A percentile compares a stretch with the other conserved stretches of the same genome.
These are phyloP conservation scores for Metschnikowia kofuensis DNA, from an alignment of 805 yeast genomes.

Conservation along the genomic window DNA sequence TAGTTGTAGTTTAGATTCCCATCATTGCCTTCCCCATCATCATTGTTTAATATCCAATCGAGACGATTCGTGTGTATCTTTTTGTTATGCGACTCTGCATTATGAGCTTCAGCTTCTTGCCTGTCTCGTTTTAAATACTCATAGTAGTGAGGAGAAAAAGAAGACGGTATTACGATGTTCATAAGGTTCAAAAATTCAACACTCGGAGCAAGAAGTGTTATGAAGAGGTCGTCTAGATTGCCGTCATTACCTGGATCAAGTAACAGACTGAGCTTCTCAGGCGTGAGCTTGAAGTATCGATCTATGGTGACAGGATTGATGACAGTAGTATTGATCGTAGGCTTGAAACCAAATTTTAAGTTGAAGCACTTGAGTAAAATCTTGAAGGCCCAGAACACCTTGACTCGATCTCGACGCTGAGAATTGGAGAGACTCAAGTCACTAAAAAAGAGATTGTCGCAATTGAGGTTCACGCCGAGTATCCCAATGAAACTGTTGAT, in stretches of 20 bases:
- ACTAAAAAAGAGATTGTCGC: slow-evolving; percentile 42
- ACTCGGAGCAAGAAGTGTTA: slow-evolving; percentile 38
- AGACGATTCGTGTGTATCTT: slow-evolving; percentile 21
- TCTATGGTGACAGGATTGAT: slow-evolving; percentile 47
- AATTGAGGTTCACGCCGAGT: slow-evolving; percentile 41
- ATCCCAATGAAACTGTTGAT: slow-evolving; percentile 44
- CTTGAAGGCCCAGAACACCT: slow-evolving; percentile 47
- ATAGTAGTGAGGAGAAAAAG: slow-evolving; percentile 45
- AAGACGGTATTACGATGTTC: slow-evolving; percentile 45
- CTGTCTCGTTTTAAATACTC: slow-evolving; percentile 33
- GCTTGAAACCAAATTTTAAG: slow-evolving; percentile 44
- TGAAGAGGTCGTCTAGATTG: slow-evolving; percentile 31
- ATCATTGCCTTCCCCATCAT: slow-evolving; percentile 48
- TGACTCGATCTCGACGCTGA: slow-evolving; percentile 39
- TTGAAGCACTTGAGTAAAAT: slow-evolving; percentile 41
- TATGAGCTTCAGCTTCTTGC: slow-evolving; percentile 10
- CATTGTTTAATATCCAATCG: slow-evolving; percentile 45
- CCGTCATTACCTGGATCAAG: slow-evolving; percentile 19
- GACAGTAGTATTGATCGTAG: slow-evolving; percentile 44
- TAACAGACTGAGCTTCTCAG: slow-evolving; percentile 38
- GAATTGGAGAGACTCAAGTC: slow-evolving; percentile 40
- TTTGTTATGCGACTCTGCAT: slow-evolving; percentile 1
- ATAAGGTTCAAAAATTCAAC: slow-evolving; percentile 42
- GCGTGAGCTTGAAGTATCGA: slow-evolving; percentile 42
- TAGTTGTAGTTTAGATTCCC: slow-evolving; percentile 46